Evolutionary conservation across 495 filamentous ascomycete genomes (phyloP), one percentile per base, ranked within the genome.

Genomic region (Thozetella sp.): DNA sequence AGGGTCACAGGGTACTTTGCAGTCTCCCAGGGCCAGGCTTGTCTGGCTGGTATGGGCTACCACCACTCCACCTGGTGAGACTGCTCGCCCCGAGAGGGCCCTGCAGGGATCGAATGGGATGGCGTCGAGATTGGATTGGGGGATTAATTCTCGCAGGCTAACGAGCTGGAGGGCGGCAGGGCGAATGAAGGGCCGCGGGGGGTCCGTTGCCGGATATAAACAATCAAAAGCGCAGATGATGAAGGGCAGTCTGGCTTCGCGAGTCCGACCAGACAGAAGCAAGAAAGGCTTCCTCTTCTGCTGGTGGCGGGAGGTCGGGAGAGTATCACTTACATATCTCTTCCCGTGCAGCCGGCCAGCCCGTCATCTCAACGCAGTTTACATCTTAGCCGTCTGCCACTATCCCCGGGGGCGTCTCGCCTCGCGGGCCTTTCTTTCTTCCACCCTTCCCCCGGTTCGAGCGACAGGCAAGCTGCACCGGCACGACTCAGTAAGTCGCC

Each of bases 101-200:
- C 51, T 26, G 51, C 51, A 60, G 56, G 58, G 56, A 55, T 22
- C 46, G 55, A 34, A 53, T 57, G 62, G 57, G 58, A 50, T 53
- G 55, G 64, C 69, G 71, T 67, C 64, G 57, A 67, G 66, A 60
- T 66, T 63, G 63, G 53, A 67, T 62, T 59, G 62, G 12, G 51
- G 51, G 25, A 51, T 3, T 13, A 48, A 48, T 50, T 22, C 23
- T 56, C 40, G 54, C 54, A 69, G 69, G n/a, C n/a, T 71, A 55
- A 65, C 62, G 53, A 59, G 63, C 46, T 54, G 57, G 46, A 58
- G 51, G 37, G 53, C 57, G 30, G 66, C 53, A 60, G 61, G 59
- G 63, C 68, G 63, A 73, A 73, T 73, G 54, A 64, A 65, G 60
- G 59, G 53, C 10, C 26, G 45, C 56, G 52, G 25, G 53, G 59